Percentiles rank a stretch among this genome's conserved stretches.
These are phyloP conservation scores for Phytomonas francai DNA, from an alignment of 208 protist species.

Conservation along the genomic window DNA sequence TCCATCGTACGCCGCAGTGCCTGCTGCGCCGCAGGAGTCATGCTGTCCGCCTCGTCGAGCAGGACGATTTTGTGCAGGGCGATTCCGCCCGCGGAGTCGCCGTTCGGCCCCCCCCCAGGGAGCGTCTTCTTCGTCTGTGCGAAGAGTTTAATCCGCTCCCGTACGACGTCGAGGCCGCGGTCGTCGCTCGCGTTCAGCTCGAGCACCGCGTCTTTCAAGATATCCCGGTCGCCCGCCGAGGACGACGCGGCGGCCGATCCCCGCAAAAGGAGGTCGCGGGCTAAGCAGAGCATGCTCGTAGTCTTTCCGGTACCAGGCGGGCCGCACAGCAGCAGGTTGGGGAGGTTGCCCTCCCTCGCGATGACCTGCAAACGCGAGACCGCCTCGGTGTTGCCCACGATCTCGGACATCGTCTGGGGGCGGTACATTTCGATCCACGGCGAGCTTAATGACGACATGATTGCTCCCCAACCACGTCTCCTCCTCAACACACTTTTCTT, in stretches of 20 bases:
- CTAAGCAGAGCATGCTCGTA: slow-evolving; percentile 96
- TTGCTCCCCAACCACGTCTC: background rate
- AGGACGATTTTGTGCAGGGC: slow-evolving; percentile 98
- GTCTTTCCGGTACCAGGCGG: slow-evolving; percentile 96
- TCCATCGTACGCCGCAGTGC: slow-evolving; percentile 98
- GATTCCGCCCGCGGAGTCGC: slow-evolving; percentile 12
- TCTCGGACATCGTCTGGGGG: slow-evolving; percentile 91
- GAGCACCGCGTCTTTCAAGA: slow-evolving; percentile 94
- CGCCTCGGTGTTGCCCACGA: slow-evolving; percentile 98
- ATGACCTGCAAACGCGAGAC: slow-evolving; percentile 94
- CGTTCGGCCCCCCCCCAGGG: slow-evolving; percentile 23
- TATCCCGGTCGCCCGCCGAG: slow-evolving; percentile 20
- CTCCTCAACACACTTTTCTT: background rate
- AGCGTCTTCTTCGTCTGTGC: slow-evolving; percentile 92
- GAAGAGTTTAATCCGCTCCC: slow-evolving; percentile 98
- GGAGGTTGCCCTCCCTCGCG: slow-evolving; percentile 95
- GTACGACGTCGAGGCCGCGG: slow-evolving; percentile 96
- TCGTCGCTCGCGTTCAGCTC: slow-evolving; percentile 99
- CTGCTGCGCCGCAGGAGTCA: slow-evolving; percentile 98
- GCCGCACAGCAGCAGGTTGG: slow-evolving; percentile 96
- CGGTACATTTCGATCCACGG: slow-evolving; percentile 99
- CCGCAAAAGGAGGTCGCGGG: slow-evolving; percentile 87
- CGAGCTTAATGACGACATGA: slow-evolving; percentile 17
- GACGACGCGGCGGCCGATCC: slow-evolving; percentile 8
- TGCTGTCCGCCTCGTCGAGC: slow-evolving; percentile 99